Evolutionary conservation across 1,284 basidiomycete species (phyloP).

Genomic region (Leccinum solheimii): DNA sequence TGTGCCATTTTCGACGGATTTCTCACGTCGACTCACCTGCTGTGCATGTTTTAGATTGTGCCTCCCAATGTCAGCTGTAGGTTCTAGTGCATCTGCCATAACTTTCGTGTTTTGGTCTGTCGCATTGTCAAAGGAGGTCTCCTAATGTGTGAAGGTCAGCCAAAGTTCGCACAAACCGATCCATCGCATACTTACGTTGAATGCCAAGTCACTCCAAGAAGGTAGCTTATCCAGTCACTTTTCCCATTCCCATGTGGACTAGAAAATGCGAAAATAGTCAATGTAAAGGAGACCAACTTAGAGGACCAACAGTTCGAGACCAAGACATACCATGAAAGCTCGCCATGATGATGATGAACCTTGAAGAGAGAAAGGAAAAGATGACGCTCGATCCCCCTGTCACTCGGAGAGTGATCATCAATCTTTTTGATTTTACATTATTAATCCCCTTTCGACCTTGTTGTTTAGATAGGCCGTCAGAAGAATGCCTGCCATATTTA

Average conservation of each 20-base stretch:
- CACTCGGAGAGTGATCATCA: neutral
- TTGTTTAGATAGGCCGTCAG: neutral
- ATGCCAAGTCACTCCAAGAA: constrained; percentile 67
- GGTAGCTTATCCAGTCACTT: neutral
- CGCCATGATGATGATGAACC: constrained; percentile 96
- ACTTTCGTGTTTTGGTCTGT: neutral
- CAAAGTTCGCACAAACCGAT: neutral
- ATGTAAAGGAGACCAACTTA: constrained; percentile 1
- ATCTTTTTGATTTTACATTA: neutral
- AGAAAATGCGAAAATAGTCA: neutral
- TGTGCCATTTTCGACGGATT: neutral
- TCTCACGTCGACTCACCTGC: neutral
- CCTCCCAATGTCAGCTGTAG: neutral
- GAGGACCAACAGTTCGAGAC: constrained; percentile 84
- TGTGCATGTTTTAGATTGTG: neutral
- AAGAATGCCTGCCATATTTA: neutral
- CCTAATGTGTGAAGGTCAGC: neutral
- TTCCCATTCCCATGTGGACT: neutral
- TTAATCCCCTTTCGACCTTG: neutral
- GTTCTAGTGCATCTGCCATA: neutral
- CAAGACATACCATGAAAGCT: constrained; percentile 81
- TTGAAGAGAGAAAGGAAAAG: constrained; percentile 72
- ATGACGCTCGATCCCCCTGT: constrained; percentile 49
- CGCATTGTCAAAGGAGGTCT: neutral
- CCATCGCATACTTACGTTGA: constrained; percentile 85